Base-by-base conservation (phyloP, 169 alveolate species). In the Plasmodium knowlesi region DNA sequence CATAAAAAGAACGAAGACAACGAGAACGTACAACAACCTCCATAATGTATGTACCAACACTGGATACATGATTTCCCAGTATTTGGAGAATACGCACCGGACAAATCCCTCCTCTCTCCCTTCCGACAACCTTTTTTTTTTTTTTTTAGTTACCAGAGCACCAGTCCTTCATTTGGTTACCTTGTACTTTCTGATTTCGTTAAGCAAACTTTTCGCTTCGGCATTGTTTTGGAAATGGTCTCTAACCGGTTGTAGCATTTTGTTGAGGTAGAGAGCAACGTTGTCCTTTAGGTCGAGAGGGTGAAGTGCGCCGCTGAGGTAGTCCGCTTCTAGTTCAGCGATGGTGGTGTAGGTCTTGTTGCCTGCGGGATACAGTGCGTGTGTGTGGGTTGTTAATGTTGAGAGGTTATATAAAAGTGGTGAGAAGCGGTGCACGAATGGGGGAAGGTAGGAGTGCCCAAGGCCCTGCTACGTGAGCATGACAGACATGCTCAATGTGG, bases 231-330 rank as follows among this genome's bases (percentile, higher is more conserved):
- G 96, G 94, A 99, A 99, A 93, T 99, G 99, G 30, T 97, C 97
- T 80, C 99, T 97, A 3, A 99, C 99, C 53, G 99, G 99, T 80
- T 99, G 98, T 19, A 99, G 91, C 96, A 98, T 92, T 30, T 95
- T 96, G 95, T 99, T 99, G 54, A 99, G 70, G 61, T 97, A 97
- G 81, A 93, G 82, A 9, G 99, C 96, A 22, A 98, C 98, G 53
- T 98, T 98, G 14, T 97, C 96, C 94, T 99, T 99, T 16, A 99
- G 82, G 96, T 99, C 99, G 0, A 98, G 99, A 1, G 99, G 99
- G 88, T 98, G 99, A 14, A 99, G 93, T 9, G 84, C 86, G 5
- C 99, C 99, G 25, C 88, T 92, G 0, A 90, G 94, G 95, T 96
- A 99, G 82, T 98, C 99, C 28, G 96, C 94, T 86, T 97, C 98